These are phyloP conservation scores for Stipa capillata DNA, from an alignment of 176 grass and related monocot species.

Conservation along the genomic window DNA sequence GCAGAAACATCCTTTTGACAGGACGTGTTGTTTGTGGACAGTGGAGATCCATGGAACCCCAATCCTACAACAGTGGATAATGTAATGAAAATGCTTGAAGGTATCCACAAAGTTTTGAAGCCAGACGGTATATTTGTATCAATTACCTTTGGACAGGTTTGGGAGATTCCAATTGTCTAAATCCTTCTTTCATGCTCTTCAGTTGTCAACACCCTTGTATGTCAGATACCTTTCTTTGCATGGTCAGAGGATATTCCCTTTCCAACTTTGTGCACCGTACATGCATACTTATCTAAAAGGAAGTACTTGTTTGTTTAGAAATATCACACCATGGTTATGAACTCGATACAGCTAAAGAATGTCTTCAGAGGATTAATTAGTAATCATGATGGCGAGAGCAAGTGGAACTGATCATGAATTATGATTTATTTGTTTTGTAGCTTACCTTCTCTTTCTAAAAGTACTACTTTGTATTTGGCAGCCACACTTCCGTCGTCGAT, in stretches of 20 bases:
- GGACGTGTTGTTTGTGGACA: constrained; percentile 91
- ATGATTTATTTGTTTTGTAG: neutral
- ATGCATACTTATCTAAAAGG: neutral
- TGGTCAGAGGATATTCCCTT: neutral
- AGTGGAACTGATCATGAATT: neutral
- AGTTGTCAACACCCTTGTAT: neutral
- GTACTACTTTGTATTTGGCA: constrained; percentile 24
- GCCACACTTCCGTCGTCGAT: constrained; percentile 70
- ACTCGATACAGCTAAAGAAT: neutral
- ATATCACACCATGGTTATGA: neutral
- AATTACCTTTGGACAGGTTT: constrained; percentile 88
- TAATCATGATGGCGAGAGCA: neutral
- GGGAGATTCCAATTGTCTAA: neutral
- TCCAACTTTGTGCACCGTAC: neutral
- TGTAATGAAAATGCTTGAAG: constrained; percentile 88
- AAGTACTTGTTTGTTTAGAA: neutral
- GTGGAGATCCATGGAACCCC: constrained; percentile 94
- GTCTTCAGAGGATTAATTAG: neutral
- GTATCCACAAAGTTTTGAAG: constrained; percentile 78
- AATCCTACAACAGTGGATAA: constrained; percentile 53
- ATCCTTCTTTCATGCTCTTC: neutral
- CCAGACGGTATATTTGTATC: constrained; percentile 69
- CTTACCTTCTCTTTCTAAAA: neutral
- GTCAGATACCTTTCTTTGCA: neutral
- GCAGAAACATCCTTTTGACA: constrained; percentile 32